Evolutionary conservation across 345 rosid genomes (phyloP).

Genomic region (rapeseed (Brassica napus)): Da-Ae NC_063449.1:24048001-24048500

Average conservation of each 20-base stretch:
- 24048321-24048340: not conserved
- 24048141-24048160: slow-evolving; percentile 82
- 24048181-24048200: not conserved
- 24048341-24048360: not conserved
- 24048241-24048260: not conserved
- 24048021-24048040: slow-evolving; percentile 55
- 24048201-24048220: not conserved
- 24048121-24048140: slow-evolving; percentile 78
- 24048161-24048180: not conserved
- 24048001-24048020: slow-evolving; percentile 77
- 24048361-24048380: not conserved
- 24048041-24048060: slow-evolving; percentile 52
- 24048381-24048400: not conserved
- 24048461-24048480: not conserved
- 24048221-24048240: not conserved
- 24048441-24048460: not conserved
- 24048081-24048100: not conserved
- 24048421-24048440: not conserved
- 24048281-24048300: not conserved
- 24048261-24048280: not conserved
- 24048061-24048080: not conserved
- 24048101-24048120: slow-evolving; percentile 66
- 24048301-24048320: not conserved
- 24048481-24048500: not conserved
- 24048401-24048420: not conserved